Conservation (phyloP, 2,329 filamentous ascomycete species). For the Phyllosticta paracitricarpa region DNA sequence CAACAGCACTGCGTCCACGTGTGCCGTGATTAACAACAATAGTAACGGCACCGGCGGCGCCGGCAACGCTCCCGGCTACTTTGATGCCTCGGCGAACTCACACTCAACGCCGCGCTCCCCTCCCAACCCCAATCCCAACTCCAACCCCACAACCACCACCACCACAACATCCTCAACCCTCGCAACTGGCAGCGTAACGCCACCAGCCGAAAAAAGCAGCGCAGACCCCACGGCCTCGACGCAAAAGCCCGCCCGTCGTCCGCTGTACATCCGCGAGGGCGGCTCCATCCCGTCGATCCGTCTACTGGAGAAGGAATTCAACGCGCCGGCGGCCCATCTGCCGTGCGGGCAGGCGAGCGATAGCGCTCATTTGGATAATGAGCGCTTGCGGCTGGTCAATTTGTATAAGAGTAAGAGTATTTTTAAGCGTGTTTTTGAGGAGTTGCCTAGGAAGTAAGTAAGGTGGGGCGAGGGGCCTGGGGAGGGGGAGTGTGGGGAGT, state of each 20-base stretch:
- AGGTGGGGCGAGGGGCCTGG: background rate
- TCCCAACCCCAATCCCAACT: too few relatives aligned
- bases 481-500: too few relatives aligned
- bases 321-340: slow-evolving; percentile 80
- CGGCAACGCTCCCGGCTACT: background rate
- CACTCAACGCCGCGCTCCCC: slow-evolving; percentile 24
- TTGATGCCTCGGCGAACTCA: background rate
- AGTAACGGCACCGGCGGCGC: background rate
- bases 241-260: slow-evolving; percentile 38
- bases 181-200: slow-evolving; percentile 33
- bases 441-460: slow-evolving; percentile 38
- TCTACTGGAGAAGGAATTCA: slow-evolving; percentile 90
- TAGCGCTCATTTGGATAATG: slow-evolving; percentile 87
- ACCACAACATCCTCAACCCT: slow-evolving; percentile 44
- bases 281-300: slow-evolving; percentile 91
- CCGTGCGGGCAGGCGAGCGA: slow-evolving; percentile 94
- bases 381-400: slow-evolving; percentile 80
- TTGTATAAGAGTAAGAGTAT: slow-evolving; percentile 87
- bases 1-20: slow-evolving; percentile 7
- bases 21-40: slow-evolving; percentile 10
- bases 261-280: slow-evolving; percentile 89
- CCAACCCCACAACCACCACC: slow-evolving; percentile 36
- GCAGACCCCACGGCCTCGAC: slow-evolving; percentile 17
- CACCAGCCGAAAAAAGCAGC: slow-evolving; percentile 16
- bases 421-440: slow-evolving; percentile 73